phyloP scores from a whole-genome alignment of 2,329 filamentous ascomycete genomes.

The Alternaria rosae region DNA sequence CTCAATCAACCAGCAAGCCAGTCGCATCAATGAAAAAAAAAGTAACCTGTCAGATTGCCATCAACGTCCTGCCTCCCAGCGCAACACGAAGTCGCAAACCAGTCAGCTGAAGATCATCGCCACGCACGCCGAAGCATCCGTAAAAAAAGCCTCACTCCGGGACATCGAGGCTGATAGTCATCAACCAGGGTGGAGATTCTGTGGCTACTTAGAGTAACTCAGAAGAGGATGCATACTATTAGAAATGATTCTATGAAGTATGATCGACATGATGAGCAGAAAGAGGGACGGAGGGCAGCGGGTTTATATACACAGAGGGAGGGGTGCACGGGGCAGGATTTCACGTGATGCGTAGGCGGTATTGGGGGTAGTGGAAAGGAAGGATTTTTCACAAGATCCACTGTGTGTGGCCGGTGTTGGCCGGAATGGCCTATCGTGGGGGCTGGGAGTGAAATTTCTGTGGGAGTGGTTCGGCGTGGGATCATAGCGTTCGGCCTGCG shows the following conservation, averaged over 20 bases:
- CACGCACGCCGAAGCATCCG: constrained; percentile 80
- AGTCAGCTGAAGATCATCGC: constrained; percentile 93
- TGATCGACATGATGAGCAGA: constrained; percentile 1
- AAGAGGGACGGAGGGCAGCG: not conserved
- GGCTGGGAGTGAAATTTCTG: not conserved
- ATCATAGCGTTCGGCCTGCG: not conserved
- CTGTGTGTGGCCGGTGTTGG: not conserved
- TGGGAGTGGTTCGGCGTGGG: not conserved
- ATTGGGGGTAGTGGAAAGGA: too few species aligned
- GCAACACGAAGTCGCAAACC: constrained; percentile 76
- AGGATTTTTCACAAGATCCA: not conserved
- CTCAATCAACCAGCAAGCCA: constrained; percentile 42
- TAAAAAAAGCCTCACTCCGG: constrained; percentile 80
- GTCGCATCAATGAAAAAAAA: constrained; percentile 43
- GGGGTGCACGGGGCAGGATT: not conserved
- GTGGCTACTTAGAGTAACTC: constrained; percentile 91
- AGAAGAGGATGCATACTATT: constrained; percentile 93
- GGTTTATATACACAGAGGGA: not conserved
- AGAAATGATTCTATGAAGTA: constrained; percentile 68
- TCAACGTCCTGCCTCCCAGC: constrained; percentile 79
- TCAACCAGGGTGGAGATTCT: constrained; percentile 91
- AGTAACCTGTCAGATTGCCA: constrained; percentile 80
- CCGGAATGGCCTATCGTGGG: not conserved
- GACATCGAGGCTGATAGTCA: constrained; percentile 83
- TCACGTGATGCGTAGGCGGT: constrained; percentile 18